Percentiles rank a stretch among this genome's conserved stretches.
These are phyloP conservation scores for Brachypodium distachyon DNA, from an alignment of 202 grass and related monocot genomes.

Conservation along the genomic window DNA sequence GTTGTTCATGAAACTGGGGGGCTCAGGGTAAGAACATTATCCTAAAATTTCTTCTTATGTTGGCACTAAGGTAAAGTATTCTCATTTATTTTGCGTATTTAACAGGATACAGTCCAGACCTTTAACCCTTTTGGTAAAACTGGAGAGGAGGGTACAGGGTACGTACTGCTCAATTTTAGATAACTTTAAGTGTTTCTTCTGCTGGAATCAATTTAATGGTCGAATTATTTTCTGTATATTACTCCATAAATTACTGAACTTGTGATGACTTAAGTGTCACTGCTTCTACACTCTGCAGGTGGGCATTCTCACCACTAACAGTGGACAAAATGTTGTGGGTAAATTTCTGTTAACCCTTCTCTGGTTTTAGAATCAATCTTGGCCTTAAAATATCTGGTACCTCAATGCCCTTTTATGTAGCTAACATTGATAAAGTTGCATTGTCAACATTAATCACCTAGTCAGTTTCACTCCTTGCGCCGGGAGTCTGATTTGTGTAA, in stretches of 20 bases:
- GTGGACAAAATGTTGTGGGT: conserved; percentile 82
- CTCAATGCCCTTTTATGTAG: neutral
- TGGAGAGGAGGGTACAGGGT: conserved; percentile 86
- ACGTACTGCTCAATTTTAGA: conserved; percentile 12
- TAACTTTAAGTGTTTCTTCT: neutral
- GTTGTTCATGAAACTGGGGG: conserved; percentile 93
- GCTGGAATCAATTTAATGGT: conserved; percentile 3
- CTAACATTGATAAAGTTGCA: neutral
- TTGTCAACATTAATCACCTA: neutral
- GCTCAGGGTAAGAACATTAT: conserved; percentile 64
- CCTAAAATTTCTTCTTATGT: neutral
- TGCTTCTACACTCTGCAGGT: conserved; percentile 48
- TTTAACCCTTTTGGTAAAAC: conserved; percentile 78
- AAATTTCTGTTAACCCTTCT: conserved; percentile 22
- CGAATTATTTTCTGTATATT: neutral
- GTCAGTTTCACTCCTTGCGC: neutral
- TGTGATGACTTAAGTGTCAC: neutral
- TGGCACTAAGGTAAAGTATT: neutral
- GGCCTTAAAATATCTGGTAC: neutral
- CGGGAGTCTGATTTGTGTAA: neutral
- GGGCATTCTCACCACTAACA: conserved; percentile 82
- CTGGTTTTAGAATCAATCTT: neutral
- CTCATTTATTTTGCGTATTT: conserved; percentile 27
- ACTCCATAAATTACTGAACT: neutral
- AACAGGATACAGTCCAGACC: conserved; percentile 82